These are phyloP conservation scores for Paraphoma sp. DNA, from an alignment of 2,329 filamentous ascomycete species.

Conservation along the genomic window DNA sequence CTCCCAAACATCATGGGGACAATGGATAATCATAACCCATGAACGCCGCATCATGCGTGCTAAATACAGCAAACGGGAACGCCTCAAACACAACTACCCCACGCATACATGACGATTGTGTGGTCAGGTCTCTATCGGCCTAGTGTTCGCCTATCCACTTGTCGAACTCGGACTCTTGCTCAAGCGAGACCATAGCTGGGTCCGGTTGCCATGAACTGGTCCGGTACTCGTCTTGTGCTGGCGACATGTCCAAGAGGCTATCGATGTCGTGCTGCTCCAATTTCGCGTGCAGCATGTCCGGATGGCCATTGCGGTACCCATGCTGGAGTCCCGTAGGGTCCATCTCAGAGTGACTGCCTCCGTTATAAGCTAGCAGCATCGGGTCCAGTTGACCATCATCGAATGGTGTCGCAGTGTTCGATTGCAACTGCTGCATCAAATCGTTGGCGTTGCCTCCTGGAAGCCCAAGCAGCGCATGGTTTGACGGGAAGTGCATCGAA, in stretches of 20 bases:
- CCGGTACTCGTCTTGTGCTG: constrained; percentile 33
- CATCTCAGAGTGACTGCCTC: constrained; percentile 27
- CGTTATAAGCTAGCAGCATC: constrained; percentile 49
- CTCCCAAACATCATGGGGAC: neutral
- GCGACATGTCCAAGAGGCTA: constrained; percentile 29
- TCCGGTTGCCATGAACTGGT: constrained; percentile 47
- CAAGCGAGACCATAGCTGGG: constrained; percentile 43
- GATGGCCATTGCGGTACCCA: constrained; percentile 40
- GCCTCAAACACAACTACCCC: neutral
- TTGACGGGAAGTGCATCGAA: constrained; percentile 38
- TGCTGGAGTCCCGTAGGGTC: constrained; percentile 27
- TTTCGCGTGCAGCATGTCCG: constrained; percentile 37
- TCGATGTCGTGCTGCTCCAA: constrained; percentile 37
- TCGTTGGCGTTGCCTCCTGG: constrained; percentile 50
- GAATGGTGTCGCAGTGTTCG: constrained; percentile 35
- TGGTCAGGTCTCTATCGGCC: no score
- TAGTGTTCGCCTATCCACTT: constrained; percentile 50
- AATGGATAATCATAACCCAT: constrained; percentile 1
- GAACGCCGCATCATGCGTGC: constrained; percentile 6
- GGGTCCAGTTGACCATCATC: constrained; percentile 49
- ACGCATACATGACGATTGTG: neutral
- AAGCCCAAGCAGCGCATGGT: constrained; percentile 44
- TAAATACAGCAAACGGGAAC: neutral
- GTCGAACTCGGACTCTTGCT: constrained; percentile 54
- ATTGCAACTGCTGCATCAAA: constrained; percentile 41